These are phyloP conservation scores for Brassica juncea DNA, from an alignment of 345 rosid species.

Conservation along the genomic window DNA sequence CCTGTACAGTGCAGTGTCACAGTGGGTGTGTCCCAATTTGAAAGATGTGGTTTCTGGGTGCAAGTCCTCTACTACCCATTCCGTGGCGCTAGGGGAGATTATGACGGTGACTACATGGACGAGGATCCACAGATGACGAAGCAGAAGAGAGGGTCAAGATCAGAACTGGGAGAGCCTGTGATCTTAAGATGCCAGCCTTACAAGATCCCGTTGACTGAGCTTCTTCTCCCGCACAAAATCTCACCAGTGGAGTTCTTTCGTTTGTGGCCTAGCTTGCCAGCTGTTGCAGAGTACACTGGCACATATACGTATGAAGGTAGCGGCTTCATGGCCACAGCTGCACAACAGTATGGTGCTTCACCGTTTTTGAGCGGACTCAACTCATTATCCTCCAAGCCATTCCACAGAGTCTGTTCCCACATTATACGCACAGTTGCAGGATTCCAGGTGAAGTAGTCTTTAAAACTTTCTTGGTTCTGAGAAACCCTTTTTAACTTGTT, in stretches of 20 bases:
- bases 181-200: slow-evolving; percentile 93
- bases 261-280: slow-evolving; percentile 98
- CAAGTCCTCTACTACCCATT: slow-evolving; percentile 95
- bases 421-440: slow-evolving; percentile 96
- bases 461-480: slow-evolving; percentile 9
- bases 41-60: slow-evolving; percentile 94
- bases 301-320: slow-evolving; percentile 92
- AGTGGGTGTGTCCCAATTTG: slow-evolving; percentile 94
- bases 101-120: slow-evolving; percentile 84
- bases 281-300: slow-evolving; percentile 84
- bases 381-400: slow-evolving; percentile 86
- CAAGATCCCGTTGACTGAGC: slow-evolving; percentile 93
- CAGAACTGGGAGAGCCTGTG: slow-evolving; percentile 96
- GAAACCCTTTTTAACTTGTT: slow-evolving; percentile 14
- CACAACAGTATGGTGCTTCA: slow-evolving; percentile 94
- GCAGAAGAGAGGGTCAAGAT: slow-evolving; percentile 78
- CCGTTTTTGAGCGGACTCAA: slow-evolving; percentile 92
- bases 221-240: slow-evolving; percentile 88
- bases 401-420: slow-evolving; percentile 92
- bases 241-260: slow-evolving; percentile 99
- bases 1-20: slow-evolving; percentile 93
- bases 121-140: slow-evolving; percentile 83
- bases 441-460: slow-evolving; percentile 71
- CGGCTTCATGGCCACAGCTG: slow-evolving; percentile 98
- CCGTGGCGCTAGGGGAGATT: slow-evolving; percentile 85